These are phyloP conservation scores for Diaporthe sp. DNA, from an alignment of 2,329 filamentous ascomycete genomes.

Conservation along the genomic window DNA sequence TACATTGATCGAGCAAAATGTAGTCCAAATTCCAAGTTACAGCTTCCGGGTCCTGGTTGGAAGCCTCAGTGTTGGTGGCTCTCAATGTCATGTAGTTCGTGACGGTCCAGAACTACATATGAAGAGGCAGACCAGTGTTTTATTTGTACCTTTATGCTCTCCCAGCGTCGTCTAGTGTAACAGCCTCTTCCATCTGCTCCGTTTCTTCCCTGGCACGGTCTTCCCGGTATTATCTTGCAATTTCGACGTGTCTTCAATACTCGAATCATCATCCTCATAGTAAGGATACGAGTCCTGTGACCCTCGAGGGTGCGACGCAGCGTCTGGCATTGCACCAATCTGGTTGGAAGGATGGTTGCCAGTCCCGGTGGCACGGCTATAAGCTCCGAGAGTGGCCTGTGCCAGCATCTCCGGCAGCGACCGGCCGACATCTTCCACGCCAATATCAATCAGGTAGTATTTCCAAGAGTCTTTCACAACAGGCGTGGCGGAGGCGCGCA, in stretches of 20 bases:
- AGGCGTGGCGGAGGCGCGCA: conserved; percentile 34
- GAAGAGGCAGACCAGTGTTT: neutral
- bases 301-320: neutral
- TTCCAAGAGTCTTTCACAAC: conserved; percentile 33
- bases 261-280: neutral
- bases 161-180: neutral
- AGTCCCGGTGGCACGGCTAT: conserved; percentile 24
- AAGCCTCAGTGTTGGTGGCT: neutral
- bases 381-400: conserved; percentile 9
- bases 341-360: neutral
- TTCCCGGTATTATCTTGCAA: neutral
- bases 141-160: neutral
- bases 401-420: conserved; percentile 21
- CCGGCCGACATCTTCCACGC: conserved; percentile 34
- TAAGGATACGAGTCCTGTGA: neutral
- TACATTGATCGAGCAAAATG: neutral
- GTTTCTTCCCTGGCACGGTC: neutral
- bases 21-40: neutral
- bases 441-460: conserved; percentile 42
- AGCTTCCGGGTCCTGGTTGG: neutral
- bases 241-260: neutral
- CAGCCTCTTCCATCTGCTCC: conserved; percentile 1
- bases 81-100: neutral
- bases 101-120: neutral
- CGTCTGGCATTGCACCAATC: neutral